phyloP scores from a whole-genome alignment of 2,329 filamentous ascomycete genomes.

The Lasiodiplodia citricola region DNA sequence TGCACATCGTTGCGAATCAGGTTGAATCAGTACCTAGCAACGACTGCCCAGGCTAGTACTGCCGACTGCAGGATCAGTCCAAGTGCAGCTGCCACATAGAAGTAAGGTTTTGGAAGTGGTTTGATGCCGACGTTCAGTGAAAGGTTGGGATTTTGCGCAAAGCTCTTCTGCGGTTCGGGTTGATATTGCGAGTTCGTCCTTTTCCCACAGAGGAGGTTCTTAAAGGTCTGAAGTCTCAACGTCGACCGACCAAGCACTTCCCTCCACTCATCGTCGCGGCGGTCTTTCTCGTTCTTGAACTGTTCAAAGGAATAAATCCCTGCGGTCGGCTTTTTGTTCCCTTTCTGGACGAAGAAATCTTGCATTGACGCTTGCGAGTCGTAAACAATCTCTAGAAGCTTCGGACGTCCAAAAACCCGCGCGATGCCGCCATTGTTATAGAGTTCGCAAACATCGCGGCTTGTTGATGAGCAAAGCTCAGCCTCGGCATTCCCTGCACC shows the following conservation, averaged over 20 bases:
- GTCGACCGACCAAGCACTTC: neutral
- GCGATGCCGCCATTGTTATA: constrained; percentile 24
- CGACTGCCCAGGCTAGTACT: constrained; percentile 23
- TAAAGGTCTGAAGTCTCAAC: neutral
- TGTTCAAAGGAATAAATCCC: neutral
- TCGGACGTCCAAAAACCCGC: constrained; percentile 28
- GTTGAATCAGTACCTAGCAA: constrained; percentile 27
- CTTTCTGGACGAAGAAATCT: constrained; percentile 30
- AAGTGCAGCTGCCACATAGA: constrained; percentile 29
- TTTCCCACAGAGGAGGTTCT: neutral
- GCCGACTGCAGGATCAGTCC: constrained; percentile 23
- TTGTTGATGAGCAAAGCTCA: constrained; percentile 50
- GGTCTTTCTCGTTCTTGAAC: neutral
- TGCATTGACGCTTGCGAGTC: neutral
- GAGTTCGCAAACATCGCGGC: constrained; percentile 32
- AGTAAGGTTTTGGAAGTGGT: neutral
- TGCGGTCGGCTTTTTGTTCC: constrained; percentile 36
- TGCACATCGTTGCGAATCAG: neutral
- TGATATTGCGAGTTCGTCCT: neutral
- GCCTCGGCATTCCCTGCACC: constrained; percentile 41
- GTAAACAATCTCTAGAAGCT: constrained; percentile 34
- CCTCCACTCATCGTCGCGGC: neutral
- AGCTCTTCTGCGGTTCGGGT: neutral
- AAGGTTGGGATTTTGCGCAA: constrained; percentile 32
- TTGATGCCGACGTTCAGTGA: constrained; percentile 33